Evolutionary conservation across 257 asterid genomes (phyloP).

Genomic region (Perilla frutescens): DNA sequence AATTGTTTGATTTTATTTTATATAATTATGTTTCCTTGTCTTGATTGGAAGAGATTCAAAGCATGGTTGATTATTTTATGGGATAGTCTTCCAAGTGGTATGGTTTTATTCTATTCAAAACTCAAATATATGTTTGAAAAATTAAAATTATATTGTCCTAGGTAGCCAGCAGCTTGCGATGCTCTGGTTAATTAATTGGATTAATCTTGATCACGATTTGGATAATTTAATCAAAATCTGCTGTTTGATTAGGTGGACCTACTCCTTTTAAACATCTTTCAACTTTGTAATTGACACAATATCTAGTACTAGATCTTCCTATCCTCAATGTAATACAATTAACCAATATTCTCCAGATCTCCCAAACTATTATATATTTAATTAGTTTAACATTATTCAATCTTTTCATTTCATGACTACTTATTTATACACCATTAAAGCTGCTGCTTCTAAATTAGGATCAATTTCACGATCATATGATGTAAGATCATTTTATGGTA

Average conservation of each 20-base stretch:
- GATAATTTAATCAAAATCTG: background rate
- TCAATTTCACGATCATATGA: too few species aligned
- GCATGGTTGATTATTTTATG: slow-evolving; percentile 38
- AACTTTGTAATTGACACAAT: slow-evolving; percentile 12
- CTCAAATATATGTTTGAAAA: slow-evolving; percentile 27
- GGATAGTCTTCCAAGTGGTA: slow-evolving; percentile 27
- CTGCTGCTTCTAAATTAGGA: too few species aligned
- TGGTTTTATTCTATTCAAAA: slow-evolving; percentile 1
- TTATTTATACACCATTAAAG: too few species aligned
- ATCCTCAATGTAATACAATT: background rate
- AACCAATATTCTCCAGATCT: too few species aligned
- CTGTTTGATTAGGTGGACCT: slow-evolving; percentile 33
- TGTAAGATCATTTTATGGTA: too few species aligned
- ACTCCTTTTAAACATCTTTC: slow-evolving; percentile 18
- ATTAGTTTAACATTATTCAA: too few species aligned
- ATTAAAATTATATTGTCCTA: background rate
- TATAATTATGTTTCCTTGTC: slow-evolving; percentile 29
- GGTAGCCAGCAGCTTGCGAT: slow-evolving; percentile 3
- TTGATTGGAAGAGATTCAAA: slow-evolving; percentile 33
- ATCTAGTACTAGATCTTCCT: slow-evolving; percentile 14
- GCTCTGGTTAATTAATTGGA: background rate
- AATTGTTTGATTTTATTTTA: background rate
- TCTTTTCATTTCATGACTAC: too few species aligned
- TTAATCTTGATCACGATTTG: too few species aligned
- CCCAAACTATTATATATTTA: too few species aligned